Evolutionary conservation across 75 land plant genomes (phyloP).

Genomic region (Selaginella moellendorffii): DNA sequence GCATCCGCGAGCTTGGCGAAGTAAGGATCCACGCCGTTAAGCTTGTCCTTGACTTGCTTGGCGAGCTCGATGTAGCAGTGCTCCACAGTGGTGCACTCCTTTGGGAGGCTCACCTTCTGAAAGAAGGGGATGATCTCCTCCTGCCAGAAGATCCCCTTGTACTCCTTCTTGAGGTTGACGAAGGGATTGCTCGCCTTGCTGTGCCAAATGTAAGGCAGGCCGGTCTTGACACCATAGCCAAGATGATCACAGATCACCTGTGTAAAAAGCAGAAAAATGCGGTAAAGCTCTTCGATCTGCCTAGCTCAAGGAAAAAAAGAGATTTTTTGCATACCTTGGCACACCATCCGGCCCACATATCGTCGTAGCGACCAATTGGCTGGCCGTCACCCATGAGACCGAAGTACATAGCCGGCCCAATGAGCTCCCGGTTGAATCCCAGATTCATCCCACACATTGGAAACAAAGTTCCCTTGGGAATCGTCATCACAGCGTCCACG

Average conservation of each 20-base stretch:
- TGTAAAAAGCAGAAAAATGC: too few species aligned
- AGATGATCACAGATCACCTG: slow-evolving; percentile 71
- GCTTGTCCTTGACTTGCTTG: slow-evolving; percentile 26
- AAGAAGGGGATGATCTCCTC: slow-evolving; percentile 76
- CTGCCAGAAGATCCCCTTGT: slow-evolving; percentile 80
- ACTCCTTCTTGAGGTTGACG: slow-evolving; percentile 70
- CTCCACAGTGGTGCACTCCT: not conserved
- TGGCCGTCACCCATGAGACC: slow-evolving; percentile 92
- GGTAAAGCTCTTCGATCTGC: too few species aligned
- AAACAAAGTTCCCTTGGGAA: slow-evolving; percentile 71
- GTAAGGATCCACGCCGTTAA: slow-evolving; percentile 26
- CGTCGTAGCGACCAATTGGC: slow-evolving; percentile 86
- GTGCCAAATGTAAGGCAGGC: slow-evolving; percentile 69
- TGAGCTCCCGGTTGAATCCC: slow-evolving; percentile 56
- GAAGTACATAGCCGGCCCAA: slow-evolving; percentile 86
- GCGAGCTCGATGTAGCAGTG: not conserved
- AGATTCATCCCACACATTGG: slow-evolving; percentile 90
- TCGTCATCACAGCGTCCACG: slow-evolving; percentile 69
- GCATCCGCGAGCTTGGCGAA: slow-evolving; percentile 27
- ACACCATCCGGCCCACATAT: slow-evolving; percentile 98
- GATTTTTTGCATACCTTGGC: slow-evolving; percentile 46
- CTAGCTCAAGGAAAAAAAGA: too few species aligned
- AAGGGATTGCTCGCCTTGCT: slow-evolving; percentile 82
- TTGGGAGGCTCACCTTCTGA: slow-evolving; percentile 1
- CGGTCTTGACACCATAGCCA: slow-evolving; percentile 65